A percentile compares a stretch with the other conserved stretches of the same genome.
phyloP scores from a whole-genome alignment of 2,329 filamentous ascomycete genomes.

The Aspergillus ruber region DNA sequence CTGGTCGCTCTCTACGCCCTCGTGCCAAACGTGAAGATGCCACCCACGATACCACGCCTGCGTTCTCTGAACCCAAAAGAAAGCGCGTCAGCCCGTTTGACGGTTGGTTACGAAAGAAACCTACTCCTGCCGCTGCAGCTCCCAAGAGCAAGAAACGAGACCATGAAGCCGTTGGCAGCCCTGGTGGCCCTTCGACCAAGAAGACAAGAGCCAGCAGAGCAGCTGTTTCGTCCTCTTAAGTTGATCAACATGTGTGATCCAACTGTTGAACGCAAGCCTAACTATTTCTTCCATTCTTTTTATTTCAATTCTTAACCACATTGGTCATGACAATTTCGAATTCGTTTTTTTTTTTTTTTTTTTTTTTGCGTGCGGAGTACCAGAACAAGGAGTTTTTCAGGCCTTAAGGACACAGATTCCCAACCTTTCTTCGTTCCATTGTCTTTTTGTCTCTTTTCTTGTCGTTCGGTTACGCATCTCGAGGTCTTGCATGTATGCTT shows the following conservation, averaged over 20 bases:
- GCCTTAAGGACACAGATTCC: background rate
- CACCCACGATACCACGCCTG: conserved; percentile 17
- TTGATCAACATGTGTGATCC: background rate
- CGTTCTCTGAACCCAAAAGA: conserved; percentile 17
- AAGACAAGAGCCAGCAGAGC: conserved; percentile 20
- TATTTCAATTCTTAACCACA: background rate
- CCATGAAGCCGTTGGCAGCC: conserved; percentile 21
- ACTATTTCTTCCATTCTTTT: background rate
- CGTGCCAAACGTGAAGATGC: conserved; percentile 21
- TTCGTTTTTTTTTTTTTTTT: background rate
- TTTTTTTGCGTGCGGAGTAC: background rate
- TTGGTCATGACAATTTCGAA: background rate
- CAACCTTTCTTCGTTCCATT: conserved; percentile 1
- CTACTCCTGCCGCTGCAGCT: conserved; percentile 18
- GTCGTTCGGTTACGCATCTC: background rate
- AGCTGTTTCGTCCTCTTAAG: conserved; percentile 7
- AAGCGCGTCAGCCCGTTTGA: conserved; percentile 37
- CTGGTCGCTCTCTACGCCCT: conserved; percentile 30
- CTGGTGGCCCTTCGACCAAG: conserved; percentile 23
- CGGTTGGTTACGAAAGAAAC: conserved; percentile 35
- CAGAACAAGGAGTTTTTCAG: background rate
- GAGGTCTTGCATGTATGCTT: conserved; percentile 2
- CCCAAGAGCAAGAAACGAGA: conserved; percentile 31
- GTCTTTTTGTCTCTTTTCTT: background rate
- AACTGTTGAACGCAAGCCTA: too few species aligned